Evolutionary conservation across 2,329 filamentous ascomycete genomes (phyloP).

Genomic region (Drechmeria coniospora): DNA sequence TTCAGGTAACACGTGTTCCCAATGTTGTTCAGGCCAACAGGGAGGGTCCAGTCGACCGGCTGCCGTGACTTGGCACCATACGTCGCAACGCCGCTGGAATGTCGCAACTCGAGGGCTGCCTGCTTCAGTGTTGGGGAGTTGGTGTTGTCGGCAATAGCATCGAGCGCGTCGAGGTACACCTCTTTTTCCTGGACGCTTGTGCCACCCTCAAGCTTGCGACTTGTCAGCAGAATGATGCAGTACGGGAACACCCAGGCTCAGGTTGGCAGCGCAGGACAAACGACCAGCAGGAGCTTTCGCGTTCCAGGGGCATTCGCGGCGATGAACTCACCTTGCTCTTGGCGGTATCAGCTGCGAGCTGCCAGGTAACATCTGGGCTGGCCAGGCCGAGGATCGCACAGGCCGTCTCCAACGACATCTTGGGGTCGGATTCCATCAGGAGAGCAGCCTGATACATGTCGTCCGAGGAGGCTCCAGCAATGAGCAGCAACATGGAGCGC

Average conservation of each 20-base stretch:
- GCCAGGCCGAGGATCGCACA: constrained; percentile 15
- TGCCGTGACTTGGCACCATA: constrained; percentile 4
- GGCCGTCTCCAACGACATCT: constrained; percentile 20
- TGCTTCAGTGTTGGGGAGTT: constrained; percentile 10
- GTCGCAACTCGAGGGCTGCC: constrained; percentile 11
- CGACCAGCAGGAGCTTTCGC: too few relatives aligned
- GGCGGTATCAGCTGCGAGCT: constrained; percentile 10
- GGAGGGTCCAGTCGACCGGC: constrained; percentile 36
- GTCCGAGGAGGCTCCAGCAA: constrained; percentile 18
- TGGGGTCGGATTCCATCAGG: constrained; percentile 17
- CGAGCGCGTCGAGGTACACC: constrained; percentile 18
- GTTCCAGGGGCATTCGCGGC: not conserved
- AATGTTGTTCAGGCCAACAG: constrained; percentile 81
- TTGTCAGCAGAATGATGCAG: constrained; percentile 2
- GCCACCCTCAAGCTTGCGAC: constrained; percentile 11
- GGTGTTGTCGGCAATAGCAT: constrained; percentile 17
- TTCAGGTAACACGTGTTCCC: constrained; percentile 98
- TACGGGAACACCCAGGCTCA: too few relatives aligned
- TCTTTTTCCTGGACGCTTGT: constrained; percentile 13
- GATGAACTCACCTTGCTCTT: constrained; percentile 13
- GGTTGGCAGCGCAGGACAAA: too few relatives aligned
- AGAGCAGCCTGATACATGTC: constrained; percentile 18
- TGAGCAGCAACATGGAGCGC: constrained; percentile 17
- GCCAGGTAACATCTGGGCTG: constrained; percentile 9
- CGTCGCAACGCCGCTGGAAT: constrained; percentile 3